phyloP scores from a whole-genome alignment of 1,139 yeast genomes.

The Wickerhamiella infanticola region DNA sequence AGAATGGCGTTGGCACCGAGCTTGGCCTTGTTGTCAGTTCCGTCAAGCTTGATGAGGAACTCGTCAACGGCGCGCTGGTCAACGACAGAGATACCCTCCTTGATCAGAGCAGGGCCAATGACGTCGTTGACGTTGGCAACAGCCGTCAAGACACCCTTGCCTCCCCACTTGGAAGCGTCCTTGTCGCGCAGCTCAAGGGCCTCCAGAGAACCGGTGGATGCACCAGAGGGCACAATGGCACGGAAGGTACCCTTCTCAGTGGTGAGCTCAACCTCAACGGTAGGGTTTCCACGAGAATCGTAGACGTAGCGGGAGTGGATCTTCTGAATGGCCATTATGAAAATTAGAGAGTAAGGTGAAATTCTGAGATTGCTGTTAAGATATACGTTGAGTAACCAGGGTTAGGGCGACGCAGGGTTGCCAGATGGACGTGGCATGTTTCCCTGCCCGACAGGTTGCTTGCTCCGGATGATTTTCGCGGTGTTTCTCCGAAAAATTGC shows the following conservation, averaged over 20 bases:
- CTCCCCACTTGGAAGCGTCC: conserved; percentile 86
- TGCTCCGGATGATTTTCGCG: too few species aligned
- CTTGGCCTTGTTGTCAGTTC: conserved; percentile 87
- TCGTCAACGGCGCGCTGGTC: conserved; percentile 71
- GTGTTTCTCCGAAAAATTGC: too few species aligned
- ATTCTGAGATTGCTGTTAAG: too few species aligned
- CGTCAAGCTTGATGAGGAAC: conserved; percentile 65
- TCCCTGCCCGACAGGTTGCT: too few species aligned
- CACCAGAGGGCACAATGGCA: conserved; percentile 93
- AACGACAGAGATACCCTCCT: conserved; percentile 56
- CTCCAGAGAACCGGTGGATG: conserved; percentile 90
- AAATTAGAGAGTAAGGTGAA: not conserved
- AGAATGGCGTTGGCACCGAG: conserved; percentile 92
- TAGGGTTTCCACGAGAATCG: conserved; percentile 98
- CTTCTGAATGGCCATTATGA: conserved; percentile 43
- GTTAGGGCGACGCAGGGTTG: too few species aligned
- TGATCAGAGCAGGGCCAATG: conserved; percentile 77
- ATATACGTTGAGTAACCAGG: too few species aligned
- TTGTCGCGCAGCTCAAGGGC: conserved; percentile 93
- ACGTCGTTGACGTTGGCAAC: conserved; percentile 77
- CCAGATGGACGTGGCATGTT: too few species aligned
- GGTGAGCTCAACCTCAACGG: conserved; percentile 85
- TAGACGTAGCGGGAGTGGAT: conserved; percentile 82
- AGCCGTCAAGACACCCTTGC: conserved; percentile 90
- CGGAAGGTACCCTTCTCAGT: conserved; percentile 81